Base-by-base conservation (phyloP, 2,329 filamentous ascomycete genomes). In the Huntiella omanensis region DNA sequence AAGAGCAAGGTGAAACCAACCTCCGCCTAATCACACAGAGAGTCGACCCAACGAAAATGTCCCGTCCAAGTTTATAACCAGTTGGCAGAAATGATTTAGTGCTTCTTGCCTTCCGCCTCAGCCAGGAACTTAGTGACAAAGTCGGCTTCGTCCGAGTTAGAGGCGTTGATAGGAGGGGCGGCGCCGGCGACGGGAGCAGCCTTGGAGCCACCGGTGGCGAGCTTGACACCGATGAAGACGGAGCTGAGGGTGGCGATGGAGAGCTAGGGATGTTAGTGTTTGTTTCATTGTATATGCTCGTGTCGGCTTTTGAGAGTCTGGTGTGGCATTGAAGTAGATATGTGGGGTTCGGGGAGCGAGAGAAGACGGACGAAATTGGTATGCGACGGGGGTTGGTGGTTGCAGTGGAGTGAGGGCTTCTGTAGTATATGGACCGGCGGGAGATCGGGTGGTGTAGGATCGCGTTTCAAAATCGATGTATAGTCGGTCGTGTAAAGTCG, bases 131-230 rank as follows among this genome's bases (percentile, higher is more conserved):
- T 73, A 41, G 48, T 49, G 66, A 77, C 75, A 62, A 77, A 77
- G 59, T 75, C 70, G 60, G 68, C 71, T 65, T 77, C 73, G 58
- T 75, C 73, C 55, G 71, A 65, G 63, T 66, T 73, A 45, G 70
- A 68, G 50, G 73, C 73, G 60, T 76, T 75, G 65, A 77, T 73
- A 43, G 73, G 73, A 52, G 73, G 73, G 43, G 68, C 59, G 49
- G 66, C 63, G 40, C 58, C 55, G 52, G 67, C 64, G 38, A 63
- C 56, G 50, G 64, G 60, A 42, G 59, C 54, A 53, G 62, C 62
- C 58, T 64, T 59, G 22, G 22, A 28, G 50, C 71, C 67, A 42
- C 62, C 59, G 47, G 62, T 49, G 46, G 63, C 61, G 35, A 63
- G 55, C 58, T 67, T 68, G 57, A 57, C 56, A 50, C 67, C 69